These are phyloP conservation scores for Gonium pectorale DNA, from an alignment of 139 green algal genomes.

Conservation along the genomic window DNA sequence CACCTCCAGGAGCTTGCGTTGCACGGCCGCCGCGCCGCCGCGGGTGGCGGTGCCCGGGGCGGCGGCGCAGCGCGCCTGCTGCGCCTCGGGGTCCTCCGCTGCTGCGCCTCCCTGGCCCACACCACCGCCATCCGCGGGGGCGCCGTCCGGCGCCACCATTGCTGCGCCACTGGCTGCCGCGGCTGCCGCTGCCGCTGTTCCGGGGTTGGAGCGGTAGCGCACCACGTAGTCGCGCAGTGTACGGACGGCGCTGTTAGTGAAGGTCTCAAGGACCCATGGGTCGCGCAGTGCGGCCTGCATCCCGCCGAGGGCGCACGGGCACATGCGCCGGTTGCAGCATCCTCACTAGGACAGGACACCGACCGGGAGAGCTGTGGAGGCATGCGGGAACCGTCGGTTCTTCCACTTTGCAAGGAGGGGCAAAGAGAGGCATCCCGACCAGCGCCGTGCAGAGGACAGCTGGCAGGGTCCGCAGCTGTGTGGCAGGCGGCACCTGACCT, in stretches of 20 bases:
- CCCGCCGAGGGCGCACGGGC: no score
- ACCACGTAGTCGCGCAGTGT: not conserved
- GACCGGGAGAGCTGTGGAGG: not conserved
- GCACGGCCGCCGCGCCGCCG: not conserved
- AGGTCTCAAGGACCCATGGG: conserved; percentile 9
- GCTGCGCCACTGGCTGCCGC: not conserved
- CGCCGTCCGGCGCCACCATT: no score
- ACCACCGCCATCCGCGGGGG: not conserved
- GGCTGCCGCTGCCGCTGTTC: not conserved
- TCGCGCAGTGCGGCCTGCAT: conserved; percentile 9
- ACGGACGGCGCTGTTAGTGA: not conserved
- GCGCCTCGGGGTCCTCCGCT: not conserved
- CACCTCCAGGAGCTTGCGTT: not conserved
- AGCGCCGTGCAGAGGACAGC: no score
- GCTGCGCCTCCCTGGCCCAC: not conserved
- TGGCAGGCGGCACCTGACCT: no score
- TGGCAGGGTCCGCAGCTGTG: no score
- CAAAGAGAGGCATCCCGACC: no score
- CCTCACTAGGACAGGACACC: not conserved
- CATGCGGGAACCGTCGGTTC: no score
- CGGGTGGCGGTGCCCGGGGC: not conserved
- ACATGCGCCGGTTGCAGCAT: no score
- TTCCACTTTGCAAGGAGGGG: no score
- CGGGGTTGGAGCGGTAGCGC: not conserved
- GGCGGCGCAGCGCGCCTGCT: not conserved